Conservation (phyloP, 176 grass and related monocot genomes). For the Carex cristatella region DNA sequence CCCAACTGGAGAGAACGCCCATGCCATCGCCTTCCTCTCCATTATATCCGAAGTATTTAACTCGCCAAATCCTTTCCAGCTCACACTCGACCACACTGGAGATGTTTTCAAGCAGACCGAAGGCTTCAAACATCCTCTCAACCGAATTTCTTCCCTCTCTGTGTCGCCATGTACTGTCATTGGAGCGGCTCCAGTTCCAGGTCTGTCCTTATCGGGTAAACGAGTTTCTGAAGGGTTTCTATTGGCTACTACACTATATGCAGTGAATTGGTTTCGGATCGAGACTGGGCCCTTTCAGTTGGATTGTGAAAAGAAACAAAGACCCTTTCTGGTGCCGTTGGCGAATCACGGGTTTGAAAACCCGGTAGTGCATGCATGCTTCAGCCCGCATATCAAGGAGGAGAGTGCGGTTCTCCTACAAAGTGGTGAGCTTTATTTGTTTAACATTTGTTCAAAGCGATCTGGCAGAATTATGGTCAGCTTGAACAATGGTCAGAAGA, state of each 20-base stretch:
- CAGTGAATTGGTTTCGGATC: slow-evolving; percentile 71
- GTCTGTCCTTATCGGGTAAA: not conserved
- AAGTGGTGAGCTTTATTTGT: slow-evolving; percentile 66
- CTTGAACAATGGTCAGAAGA: slow-evolving; percentile 26
- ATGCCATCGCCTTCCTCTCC: slow-evolving; percentile 26
- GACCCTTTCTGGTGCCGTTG: slow-evolving; percentile 19
- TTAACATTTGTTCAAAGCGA: slow-evolving; percentile 37
- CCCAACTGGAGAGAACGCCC: slow-evolving; percentile 34
- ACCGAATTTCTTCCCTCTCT: slow-evolving; percentile 54
- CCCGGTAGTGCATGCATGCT: slow-evolving; percentile 52
- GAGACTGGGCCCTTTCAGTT: slow-evolving; percentile 22
- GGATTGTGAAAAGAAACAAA: not conserved
- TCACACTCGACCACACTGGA: slow-evolving; percentile 8
- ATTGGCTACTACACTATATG: slow-evolving; percentile 60
- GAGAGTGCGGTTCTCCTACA: slow-evolving; percentile 56
- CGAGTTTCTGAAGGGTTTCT: slow-evolving; percentile 45
- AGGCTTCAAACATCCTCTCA: slow-evolving; percentile 46
- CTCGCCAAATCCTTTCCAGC: not conserved
- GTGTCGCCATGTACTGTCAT: not conserved
- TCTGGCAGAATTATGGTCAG: slow-evolving; percentile 42
- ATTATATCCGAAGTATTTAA: not conserved
- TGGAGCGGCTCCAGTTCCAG: slow-evolving; percentile 4
- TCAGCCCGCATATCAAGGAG: slow-evolving; percentile 53
- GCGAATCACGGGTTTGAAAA: slow-evolving; percentile 53
- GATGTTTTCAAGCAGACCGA: slow-evolving; percentile 47